Base-by-base conservation (phyloP, 2,329 filamentous ascomycete genomes). In the Penicillium sp. region DNA sequence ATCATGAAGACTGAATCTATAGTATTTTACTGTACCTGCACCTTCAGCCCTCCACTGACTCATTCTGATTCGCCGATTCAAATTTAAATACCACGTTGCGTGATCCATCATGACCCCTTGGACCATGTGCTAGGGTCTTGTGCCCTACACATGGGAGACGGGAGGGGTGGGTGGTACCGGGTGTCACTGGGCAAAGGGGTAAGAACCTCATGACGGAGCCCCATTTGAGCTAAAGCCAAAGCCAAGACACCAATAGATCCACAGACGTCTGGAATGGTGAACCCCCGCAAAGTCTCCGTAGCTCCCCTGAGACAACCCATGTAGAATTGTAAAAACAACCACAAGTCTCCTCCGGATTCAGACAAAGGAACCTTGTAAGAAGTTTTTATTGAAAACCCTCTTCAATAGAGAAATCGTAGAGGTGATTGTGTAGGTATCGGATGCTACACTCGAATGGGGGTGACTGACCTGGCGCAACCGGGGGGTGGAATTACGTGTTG, bases 181-280 rank as follows among this genome's bases (percentile, higher is more conserved):
- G 43, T 45, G 42, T 25, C 42, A 26, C 43, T 46, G 43, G 25
- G 22, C 7, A 25, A 46, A 16, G 26, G 26, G 14, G 26, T 8
- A 49, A 49, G 46, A 33, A 49, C 28, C 30, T 35, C 46, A 51
- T 51, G 48, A 51, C 48, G 30, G 26, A n/a, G 45, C 45, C 25
- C 45, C 30, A 11, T 48, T 48, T 48, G 45, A 48, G 45, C 26
- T n/a, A 48, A 48, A 48, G 45, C 45, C 10, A 35, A 51, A 35
- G 46, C 46, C 26, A 51, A 51, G 46, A 51, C 28, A 51, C 30
- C 45, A 48, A 14, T 14, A 46, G 45, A 16, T 30, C 45, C 43
- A 46, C 25, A 13, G 28, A 8, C 3, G 43, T 28, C 25, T 16
- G 25, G 43, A 46, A 25, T 13, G 35, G 35, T 37, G 25, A 14